Evolutionary conservation across 2,329 filamentous ascomycete species (phyloP), one percentile per base, ranked within the genome.

Genomic region (Apiospora arundinis): DNA sequence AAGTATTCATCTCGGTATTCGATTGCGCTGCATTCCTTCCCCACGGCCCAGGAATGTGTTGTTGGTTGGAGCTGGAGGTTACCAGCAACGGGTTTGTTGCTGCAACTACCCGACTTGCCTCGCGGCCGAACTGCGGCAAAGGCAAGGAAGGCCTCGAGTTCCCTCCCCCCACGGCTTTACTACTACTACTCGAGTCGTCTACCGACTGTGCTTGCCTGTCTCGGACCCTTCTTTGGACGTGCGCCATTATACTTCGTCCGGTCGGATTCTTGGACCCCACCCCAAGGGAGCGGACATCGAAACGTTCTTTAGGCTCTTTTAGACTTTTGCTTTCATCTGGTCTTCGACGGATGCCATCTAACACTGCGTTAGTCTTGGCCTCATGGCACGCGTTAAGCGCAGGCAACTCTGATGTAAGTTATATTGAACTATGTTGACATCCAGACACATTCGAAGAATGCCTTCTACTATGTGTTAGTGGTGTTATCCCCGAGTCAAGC

Each of bases 141-240:
- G 52, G 52, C 28, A 32, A 7, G 18, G 4, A 42, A 42, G 40
- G 32, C 25, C 4, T 56, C 25, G 49, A 56, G 11, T 8, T 18
- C 28, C 52, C 28, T 16, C 6, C 32, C 28, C 52, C 28, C 28
- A 7, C 21, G 16, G 7, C 9, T 16, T 60, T 37, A 25, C 52
- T 63, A 18, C 32, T n/a, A n/a, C n/a, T n/a, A n/a, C n/a, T n/a
- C n/a, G n/a, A 63, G 32, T 40, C 56, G 56, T 63, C 32, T 40
- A 23, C 56, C 56, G 32, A 63, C 8, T 63, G 48, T 32, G 48
- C 23, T 25, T 12, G 18, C 48, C 49, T 56, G 56, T 63, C 56
- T 63, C 56, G 56, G 56, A 63, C 56, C 56, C 56, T 63, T 63
- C 32, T 63, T 63, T 40, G 56, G 56, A 63, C 56, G 56, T 63